phyloP scores from a whole-genome alignment of 306 rosid species.

The Lagenaria siceraria region DNA sequence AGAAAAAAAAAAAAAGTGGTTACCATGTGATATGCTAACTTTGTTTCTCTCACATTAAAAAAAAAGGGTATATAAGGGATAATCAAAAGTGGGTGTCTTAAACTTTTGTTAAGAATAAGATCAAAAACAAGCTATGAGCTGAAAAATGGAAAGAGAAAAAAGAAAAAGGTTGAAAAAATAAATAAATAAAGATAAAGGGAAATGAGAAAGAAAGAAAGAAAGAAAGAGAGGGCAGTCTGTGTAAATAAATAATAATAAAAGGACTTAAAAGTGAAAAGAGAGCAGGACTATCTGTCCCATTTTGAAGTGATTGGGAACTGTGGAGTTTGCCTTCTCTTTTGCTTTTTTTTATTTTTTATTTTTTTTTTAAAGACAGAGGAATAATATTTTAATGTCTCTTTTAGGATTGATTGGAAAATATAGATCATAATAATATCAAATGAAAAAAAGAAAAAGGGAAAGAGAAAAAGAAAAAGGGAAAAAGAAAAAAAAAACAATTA shows the following conservation, averaged over 20 bases:
- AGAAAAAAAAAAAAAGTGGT: conserved; percentile 25
- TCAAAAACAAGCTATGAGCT: not conserved
- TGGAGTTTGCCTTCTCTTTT: not conserved
- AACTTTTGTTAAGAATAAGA: conserved; percentile 15
- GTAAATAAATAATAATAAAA: not conserved
- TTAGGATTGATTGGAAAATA: not conserved
- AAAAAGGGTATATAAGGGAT: conserved; percentile 37
- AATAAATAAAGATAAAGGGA: not conserved
- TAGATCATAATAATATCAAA: conserved; percentile 6
- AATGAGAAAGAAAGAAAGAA: not conserved
- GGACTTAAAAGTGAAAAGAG: conserved; percentile 12
- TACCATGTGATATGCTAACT: conserved; percentile 28
- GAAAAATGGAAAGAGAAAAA: not conserved
- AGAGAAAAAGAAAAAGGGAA: too few relatives aligned
- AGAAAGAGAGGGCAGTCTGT: not conserved
- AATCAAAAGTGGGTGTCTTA: conserved; percentile 32
- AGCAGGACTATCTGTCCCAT: conserved; percentile 8
- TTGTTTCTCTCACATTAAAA: conserved; percentile 34
- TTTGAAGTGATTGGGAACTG: conserved; percentile 15
- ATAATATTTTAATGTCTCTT: not conserved
- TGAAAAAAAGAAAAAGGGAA: not conserved
- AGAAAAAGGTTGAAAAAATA: not conserved
- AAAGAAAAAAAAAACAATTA: not conserved
- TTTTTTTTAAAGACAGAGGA: not conserved
- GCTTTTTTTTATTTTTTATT: too few relatives aligned